These are phyloP conservation scores for Penicillium crystallinum DNA, from an alignment of 495 filamentous ascomycete species.

Conservation along the genomic window DNA sequence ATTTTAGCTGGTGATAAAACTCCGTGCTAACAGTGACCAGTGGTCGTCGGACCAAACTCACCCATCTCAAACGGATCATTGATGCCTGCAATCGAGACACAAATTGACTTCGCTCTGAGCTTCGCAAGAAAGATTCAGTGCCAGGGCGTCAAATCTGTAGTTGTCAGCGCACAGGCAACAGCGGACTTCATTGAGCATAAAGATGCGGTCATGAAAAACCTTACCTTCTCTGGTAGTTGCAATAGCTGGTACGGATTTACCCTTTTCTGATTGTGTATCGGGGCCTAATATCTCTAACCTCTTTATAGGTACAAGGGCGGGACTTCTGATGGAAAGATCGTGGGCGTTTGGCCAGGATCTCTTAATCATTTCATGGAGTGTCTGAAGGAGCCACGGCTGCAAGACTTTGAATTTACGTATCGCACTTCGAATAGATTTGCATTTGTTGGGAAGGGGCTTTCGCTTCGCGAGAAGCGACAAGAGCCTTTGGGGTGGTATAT, in stretches of 20 bases:
- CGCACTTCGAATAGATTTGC: not conserved
- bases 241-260: conserved; percentile 31
- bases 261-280: too few species aligned
- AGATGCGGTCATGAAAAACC: conserved; percentile 29
- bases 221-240: conserved; percentile 36
- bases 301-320: conserved; percentile 16
- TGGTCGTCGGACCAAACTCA: not conserved
- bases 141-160: conserved; percentile 5
- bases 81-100: not conserved
- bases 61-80: not conserved
- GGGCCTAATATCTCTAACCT: too few species aligned
- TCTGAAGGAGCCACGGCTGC: conserved; percentile 34
- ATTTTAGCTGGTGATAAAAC: too few species aligned
- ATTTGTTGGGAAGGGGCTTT: not conserved
- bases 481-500: not conserved
- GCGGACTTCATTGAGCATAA: conserved; percentile 37
- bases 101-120: not conserved
- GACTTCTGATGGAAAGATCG: conserved; percentile 10
- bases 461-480: not conserved
- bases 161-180: conserved; percentile 19
- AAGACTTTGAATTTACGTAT: conserved; percentile 32
- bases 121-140: conserved; percentile 1
- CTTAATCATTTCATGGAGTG: conserved; percentile 48
- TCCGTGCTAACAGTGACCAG: not conserved
- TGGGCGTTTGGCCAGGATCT: conserved; percentile 25